Conservation (phyloP, 148 eudicot species). For the Vaccinium vitisidaea region DNA sequence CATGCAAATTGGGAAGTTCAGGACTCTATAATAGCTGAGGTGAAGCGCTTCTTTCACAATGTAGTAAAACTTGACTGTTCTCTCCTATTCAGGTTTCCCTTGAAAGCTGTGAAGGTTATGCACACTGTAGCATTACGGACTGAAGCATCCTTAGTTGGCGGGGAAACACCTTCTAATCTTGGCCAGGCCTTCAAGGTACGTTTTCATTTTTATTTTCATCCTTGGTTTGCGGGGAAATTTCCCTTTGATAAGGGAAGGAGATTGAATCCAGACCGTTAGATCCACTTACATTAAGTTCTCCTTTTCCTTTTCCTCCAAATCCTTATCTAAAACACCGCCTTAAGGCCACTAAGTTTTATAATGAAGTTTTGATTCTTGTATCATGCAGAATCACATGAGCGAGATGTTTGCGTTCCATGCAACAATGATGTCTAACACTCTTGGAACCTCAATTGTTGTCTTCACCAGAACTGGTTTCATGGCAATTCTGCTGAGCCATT, state of each 20-base stretch:
- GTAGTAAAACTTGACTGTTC: conserved; percentile 4
- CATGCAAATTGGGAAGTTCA: not conserved
- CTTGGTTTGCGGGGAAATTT: not conserved
- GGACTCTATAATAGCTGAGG: not conserved
- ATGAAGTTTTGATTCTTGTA: conserved; percentile 11
- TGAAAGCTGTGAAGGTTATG: conserved; percentile 98
- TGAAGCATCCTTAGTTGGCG: conserved; percentile 66
- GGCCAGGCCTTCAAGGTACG: conserved; percentile 79
- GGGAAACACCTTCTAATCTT: conserved; percentile 56
- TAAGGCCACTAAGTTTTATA: not conserved
- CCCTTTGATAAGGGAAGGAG: not conserved
- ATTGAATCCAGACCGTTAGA: not conserved
- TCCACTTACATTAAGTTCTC: not conserved
- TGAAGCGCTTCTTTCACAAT: not conserved
- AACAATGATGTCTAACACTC: conserved; percentile 96
- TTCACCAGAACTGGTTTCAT: conserved; percentile 95
- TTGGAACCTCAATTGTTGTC: conserved; percentile 90
- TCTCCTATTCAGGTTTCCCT: conserved; percentile 66
- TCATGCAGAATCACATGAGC: conserved; percentile 93
- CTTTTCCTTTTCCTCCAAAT: not conserved
- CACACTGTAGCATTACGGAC: conserved; percentile 96
- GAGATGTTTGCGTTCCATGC: conserved; percentile 99
- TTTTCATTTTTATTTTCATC: not conserved
- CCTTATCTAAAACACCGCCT: not conserved
- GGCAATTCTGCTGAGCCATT: conserved; percentile 92